Base-by-base conservation (phyloP, 2,329 filamentous ascomycete genomes). In the Pyrenochaeta sp. region DNA sequence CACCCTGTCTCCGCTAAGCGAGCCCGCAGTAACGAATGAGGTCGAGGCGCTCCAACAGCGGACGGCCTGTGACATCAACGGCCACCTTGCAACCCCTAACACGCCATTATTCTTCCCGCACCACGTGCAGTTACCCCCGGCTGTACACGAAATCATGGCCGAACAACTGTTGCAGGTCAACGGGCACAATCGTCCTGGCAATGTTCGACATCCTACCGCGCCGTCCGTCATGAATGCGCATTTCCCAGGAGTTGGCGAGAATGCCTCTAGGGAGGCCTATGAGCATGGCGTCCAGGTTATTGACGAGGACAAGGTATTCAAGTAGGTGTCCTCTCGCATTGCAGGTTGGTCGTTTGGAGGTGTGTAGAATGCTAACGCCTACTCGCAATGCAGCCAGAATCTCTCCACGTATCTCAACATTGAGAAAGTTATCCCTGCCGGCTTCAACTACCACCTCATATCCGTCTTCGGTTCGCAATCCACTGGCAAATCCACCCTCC, bases 401-500 rank as follows among this genome's bases (percentile, higher is more conserved):
- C 81, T 99, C 69, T 89, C 88, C 69, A 86, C 87, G 54, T 99
- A 99, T 77, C 87, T 99, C 64, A 84, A 86, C 63, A 81, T 87
- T 62, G 91, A 92, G 75, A 84, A 90, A 70, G 87, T 97, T 66
- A 90, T 92, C 65, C 87, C 91, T 56, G 88, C 93, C 60, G 95
- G 95, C 72, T 99, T 99, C 86, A 97, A 98, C 81, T 99, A 99
- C 80, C 95, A 99, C 78, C 87, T 99, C 73, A 97, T 99, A 74
- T 97, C 94, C 70, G 95, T 99, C 71, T 99, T 99, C 77, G 95
- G 95, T 37, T 98, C 94, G 52, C 95, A 99, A 82, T 98, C 95
- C 18, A 99, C 95, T 31, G 95, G 95, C 66, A 99, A 99, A 81
- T 98, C 95, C 40, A 99, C 95, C 5, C 85, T 99, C 40, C 87